Base-by-base conservation (phyloP, 1,284 basidiomycete genomes). In the Cutaneotrichosporon sp. region DNA sequence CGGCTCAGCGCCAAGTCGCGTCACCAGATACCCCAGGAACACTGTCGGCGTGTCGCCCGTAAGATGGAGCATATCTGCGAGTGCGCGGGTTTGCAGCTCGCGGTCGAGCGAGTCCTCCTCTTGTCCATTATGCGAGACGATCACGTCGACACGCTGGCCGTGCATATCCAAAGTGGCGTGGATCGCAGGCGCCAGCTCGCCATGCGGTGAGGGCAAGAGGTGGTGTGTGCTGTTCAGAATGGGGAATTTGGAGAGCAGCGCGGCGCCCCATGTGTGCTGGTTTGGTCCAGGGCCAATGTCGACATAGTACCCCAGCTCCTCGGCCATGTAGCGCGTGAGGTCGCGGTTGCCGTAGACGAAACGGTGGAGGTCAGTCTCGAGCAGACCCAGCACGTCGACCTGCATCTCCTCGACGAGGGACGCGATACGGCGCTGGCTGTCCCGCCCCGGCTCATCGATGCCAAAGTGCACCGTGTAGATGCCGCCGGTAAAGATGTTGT, bases 101-200 rank as follows among this genome's bases (percentile, higher is more conserved):
- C 94, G 87, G 78, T 97, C 94, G 21, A 93, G 96, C 63, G 96
- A 99, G 86, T 93, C 91, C 71, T 98, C 98, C 76, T 83, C 99
- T 56, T 87, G 93, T 60, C 92, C 97, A 80, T 89, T 92, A 60
- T 99, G 97, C 96, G 88, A 89, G 69, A 89, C 90, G 13, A 91
- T 97, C 18, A 97, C 94, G 0, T 86, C 86, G 58, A 87, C 91
- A 7, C 82, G 84, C 0, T 88, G 88, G 0, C 92, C 92, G 70
- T 21, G 90, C 5, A 95, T 83, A 67, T 96, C 90, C 16, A 97
- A 83, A 7, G 91, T 86, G 0, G 94, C 94, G 75, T 91, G 89
- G 61, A 95, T 95, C 0, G 92, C 92, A 0, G 94, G 94, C 0
- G 94, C 94, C 18, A 97, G 86, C 79, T 97, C 94, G 18, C 92